These are phyloP conservation scores for Sequoiadendron giganteum DNA, from an alignment of 75 land plant species.

Conservation along the genomic window DNA sequence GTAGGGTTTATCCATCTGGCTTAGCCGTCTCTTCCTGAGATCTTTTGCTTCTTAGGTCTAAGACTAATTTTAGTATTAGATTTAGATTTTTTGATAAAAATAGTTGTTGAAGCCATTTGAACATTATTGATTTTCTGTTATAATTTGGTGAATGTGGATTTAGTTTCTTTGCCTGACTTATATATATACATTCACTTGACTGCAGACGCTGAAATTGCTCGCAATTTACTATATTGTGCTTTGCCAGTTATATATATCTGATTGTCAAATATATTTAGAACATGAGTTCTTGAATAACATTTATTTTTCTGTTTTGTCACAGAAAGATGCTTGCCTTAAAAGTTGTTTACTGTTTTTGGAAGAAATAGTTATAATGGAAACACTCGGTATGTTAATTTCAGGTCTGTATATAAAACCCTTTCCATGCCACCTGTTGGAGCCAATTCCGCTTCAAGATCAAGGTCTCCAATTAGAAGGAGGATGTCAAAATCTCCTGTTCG, in stretches of 20 bases:
- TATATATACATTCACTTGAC: background rate
- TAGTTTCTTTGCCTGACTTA: background rate
- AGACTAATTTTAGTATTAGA: background rate
- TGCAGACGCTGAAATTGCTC: background rate
- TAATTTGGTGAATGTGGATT: background rate
- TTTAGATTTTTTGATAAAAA: background rate
- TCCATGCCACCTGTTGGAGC: constrained; percentile 14
- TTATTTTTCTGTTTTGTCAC: background rate
- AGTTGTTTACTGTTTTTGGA: background rate
- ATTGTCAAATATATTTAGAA: background rate
- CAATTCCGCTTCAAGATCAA: constrained; percentile 1
- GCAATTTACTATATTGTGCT: background rate
- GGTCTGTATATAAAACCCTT: background rate
- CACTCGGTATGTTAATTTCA: background rate
- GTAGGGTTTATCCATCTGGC: background rate
- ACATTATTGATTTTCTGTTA: background rate
- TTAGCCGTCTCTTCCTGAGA: background rate
- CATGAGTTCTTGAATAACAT: background rate
- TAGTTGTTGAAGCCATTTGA: background rate
- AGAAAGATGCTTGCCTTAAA: background rate
- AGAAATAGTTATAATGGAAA: background rate
- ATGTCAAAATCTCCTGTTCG: constrained; percentile 13
- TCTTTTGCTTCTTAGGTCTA: background rate
- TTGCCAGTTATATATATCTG: background rate
- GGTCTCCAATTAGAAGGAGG: constrained; percentile 9